These are phyloP conservation scores for Annulohypoxylon bovei DNA, from an alignment of 495 filamentous ascomycete species.

Conservation along the genomic window DNA sequence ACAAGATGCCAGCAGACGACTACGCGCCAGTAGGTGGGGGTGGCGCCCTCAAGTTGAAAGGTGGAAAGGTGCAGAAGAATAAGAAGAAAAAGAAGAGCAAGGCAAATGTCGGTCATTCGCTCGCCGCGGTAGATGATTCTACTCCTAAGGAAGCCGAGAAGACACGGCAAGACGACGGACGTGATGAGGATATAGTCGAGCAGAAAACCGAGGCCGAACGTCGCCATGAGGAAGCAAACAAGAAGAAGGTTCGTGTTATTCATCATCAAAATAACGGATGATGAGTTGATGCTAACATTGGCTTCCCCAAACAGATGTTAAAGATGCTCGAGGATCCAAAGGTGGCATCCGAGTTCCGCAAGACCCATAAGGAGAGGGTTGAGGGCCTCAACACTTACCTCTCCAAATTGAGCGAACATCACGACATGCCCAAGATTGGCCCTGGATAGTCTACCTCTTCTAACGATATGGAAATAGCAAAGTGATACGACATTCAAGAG, in stretches of 20 bases:
- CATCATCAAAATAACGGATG: not conserved
- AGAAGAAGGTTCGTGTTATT: constrained; percentile 73
- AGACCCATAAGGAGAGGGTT: constrained; percentile 96
- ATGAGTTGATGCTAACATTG: constrained; percentile 33
- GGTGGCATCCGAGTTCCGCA: constrained; percentile 74
- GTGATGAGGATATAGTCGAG: constrained; percentile 36
- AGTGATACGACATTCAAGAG: not conserved
- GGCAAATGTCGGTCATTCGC: constrained; percentile 50
- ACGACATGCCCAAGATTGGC: constrained; percentile 93
- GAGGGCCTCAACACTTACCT: constrained; percentile 96
- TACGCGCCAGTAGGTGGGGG: constrained; percentile 71
- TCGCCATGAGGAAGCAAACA: constrained; percentile 78
- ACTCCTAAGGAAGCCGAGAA: constrained; percentile 26
- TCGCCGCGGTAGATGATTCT: constrained; percentile 38
- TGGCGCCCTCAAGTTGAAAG: constrained; percentile 84
- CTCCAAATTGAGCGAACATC: constrained; percentile 91
- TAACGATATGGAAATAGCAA: not conserved
- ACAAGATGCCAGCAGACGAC: constrained; percentile 69
- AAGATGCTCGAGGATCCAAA: constrained; percentile 65
- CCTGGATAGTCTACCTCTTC: constrained; percentile 63
- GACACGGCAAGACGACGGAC: constrained; percentile 14
- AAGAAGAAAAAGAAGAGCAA: constrained; percentile 70
- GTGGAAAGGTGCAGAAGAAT: constrained; percentile 67
- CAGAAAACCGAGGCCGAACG: constrained; percentile 88
- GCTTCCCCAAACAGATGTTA: constrained; percentile 72